A percentile compares a stretch with the other conserved stretches of the same genome.
These are phyloP conservation scores for Trypanosoma mega DNA, from an alignment of 208 protist species.

Conservation along the genomic window DNA sequence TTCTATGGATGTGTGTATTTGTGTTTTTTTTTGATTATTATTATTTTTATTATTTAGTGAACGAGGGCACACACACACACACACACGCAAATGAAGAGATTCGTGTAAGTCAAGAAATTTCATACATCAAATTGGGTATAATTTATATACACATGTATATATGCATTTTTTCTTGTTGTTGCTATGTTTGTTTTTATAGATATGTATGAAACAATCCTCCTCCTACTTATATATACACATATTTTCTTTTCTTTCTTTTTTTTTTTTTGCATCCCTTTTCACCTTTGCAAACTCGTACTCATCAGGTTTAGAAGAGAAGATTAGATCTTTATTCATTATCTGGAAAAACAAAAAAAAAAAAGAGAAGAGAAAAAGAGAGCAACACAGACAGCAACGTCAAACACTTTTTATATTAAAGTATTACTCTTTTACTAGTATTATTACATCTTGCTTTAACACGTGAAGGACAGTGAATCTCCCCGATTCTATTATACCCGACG, in stretches of 20 bases:
- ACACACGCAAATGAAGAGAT: neutral
- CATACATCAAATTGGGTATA: neutral
- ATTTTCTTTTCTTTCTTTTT: constrained; percentile 7
- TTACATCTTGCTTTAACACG: no score
- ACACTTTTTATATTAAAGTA: no score
- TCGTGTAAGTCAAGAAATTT: neutral
- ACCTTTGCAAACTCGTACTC: neutral
- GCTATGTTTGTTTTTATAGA: neutral
- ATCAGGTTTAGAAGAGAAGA: neutral
- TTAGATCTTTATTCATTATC: neutral
- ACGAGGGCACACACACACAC: neutral
- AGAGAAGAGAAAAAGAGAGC: neutral
- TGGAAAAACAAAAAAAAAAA: neutral
- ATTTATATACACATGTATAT: neutral
- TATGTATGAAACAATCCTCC: no score
- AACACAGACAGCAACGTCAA: neutral
- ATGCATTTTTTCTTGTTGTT: neutral
- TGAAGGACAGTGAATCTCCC: no score
- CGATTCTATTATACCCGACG: no score
- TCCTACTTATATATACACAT: constrained; percentile 1
- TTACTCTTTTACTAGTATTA: no score
- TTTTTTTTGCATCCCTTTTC: constrained; percentile 11
- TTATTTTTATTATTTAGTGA: no score
- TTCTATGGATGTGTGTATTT: no score
- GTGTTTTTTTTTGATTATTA: no score